Conservation (phyloP, 306 rosid species). For the Lathyrus oleraceus region DNA sequence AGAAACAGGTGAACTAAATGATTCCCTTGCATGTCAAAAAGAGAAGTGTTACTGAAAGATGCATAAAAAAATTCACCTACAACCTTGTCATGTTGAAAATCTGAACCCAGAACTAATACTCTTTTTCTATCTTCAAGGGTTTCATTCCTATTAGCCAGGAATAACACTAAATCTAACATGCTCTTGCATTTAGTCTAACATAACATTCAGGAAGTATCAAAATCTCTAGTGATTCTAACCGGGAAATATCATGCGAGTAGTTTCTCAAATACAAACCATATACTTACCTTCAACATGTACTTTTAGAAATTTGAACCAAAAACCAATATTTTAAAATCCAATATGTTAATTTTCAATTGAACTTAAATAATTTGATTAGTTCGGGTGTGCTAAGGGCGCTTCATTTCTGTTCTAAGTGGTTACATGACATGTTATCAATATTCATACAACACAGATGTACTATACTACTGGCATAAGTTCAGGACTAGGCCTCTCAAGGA, state of each 20-base stretch:
- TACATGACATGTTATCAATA: not conserved
- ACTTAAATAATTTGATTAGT: not conserved
- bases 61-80: not conserved
- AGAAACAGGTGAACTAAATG: conserved; percentile 5
- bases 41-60: conserved; percentile 23
- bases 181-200: conserved; percentile 11
- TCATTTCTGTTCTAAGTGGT: not conserved
- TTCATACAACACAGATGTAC: not conserved
- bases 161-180: conserved; percentile 10
- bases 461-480: not conserved
- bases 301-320: not conserved
- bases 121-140: not conserved
- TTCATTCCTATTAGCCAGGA: not conserved
- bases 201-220: not conserved
- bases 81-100: not conserved
- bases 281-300: not conserved
- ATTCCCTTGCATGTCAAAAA: conserved; percentile 4
- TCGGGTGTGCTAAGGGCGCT: not conserved
- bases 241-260: not conserved
- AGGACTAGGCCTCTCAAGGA: not conserved
- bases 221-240: conserved; percentile 1
- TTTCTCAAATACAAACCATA: not conserved
- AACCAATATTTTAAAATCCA: conserved; percentile 5
- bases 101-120: not conserved
- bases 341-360: not conserved